Base-by-base conservation (phyloP, 73 alveolate genomes). In the Tetrahymena elliotti region DNA sequence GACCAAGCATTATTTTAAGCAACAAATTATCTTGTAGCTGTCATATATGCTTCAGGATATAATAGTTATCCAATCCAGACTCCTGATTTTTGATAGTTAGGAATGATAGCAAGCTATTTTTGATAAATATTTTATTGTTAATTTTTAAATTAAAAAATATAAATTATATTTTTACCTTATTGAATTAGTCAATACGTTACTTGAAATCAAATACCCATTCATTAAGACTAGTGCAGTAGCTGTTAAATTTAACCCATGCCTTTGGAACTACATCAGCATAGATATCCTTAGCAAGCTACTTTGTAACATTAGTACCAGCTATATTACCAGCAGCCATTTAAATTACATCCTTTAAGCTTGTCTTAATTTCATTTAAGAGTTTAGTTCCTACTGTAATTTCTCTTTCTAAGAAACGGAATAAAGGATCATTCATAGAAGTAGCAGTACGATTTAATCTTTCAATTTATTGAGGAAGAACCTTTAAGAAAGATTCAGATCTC, bases 21-120 rank as follows among this genome's bases (percentile, higher is more conserved):
- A 18, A 97, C 99, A 93, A 98, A 96, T 96, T 99, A 99, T 95
- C 99, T 98, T 3, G 99, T 98, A 38, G 99, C 99, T 13, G 99
- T 99, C 83, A 99, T 92, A 97, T 97, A 98, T 24, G 99, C 99
- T 96, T 99, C 99, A 4, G 99, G 99, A 99, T 98, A 99, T 96
- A 99, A 97, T 52, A 99, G 94, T 41, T 99, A 99, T 38, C 99
- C 99, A 92, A 98, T 84, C 99, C 99, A 99, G 4, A 99, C 98
- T 22, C 98, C 97, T 10, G 92, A 93, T 93, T 83, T 53, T 41
- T 97, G 96, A 84, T 95, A 83, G 40, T 93, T 52, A 47, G 95
- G 47, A 15, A 15, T 15, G 27, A 38, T 53, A 13, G 94, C 94
- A 27, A 84, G 94, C 95, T 96, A 93, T 96, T 96, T 97, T 18